Percentiles rank a stretch among this genome's conserved stretches.
Evolutionary conservation across 192 early-diverging fungal species (phyloP).

Genomic region (Backusella australiensis): DNA sequence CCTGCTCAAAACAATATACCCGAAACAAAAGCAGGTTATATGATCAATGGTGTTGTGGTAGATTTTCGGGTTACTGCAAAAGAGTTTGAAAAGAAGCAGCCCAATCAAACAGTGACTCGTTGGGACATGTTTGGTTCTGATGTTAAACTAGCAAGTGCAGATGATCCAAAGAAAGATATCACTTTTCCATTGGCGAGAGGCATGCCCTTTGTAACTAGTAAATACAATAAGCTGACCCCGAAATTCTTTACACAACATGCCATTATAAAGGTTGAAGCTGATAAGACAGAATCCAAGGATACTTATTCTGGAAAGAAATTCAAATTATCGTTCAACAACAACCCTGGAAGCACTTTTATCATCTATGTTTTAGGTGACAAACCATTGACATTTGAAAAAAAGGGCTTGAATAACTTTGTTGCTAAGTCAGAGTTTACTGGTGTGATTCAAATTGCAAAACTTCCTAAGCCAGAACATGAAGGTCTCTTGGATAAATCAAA

Average conservation of each 20-base stretch:
- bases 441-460: constrained; percentile 28
- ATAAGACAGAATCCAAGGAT: neutral
- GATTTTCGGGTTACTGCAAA: constrained; percentile 28
- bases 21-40: constrained; percentile 15
- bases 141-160: constrained; percentile 6
- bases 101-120: constrained; percentile 11
- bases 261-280: constrained; percentile 18
- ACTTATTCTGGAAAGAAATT: constrained; percentile 23
- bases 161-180: constrained; percentile 4
- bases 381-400: constrained; percentile 7
- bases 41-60: constrained; percentile 27
- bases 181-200: constrained; percentile 31
- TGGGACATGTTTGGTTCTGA: constrained; percentile 32
- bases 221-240: constrained; percentile 33
- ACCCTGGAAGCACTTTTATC: constrained; percentile 18
- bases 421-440: constrained; percentile 22
- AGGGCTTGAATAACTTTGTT: constrained; percentile 8
- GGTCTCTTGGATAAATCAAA: constrained; percentile 17
- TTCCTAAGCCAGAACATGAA: constrained; percentile 15
- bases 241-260: constrained; percentile 33
- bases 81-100: constrained; percentile 20
- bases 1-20: constrained; percentile 33
- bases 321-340: constrained; percentile 29
- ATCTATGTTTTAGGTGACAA: constrained; percentile 30
- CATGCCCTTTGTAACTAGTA: constrained; percentile 33